Base-by-base conservation (phyloP, 1,284 basidiomycete species). In the Apiotrichum mycotoxinovorans region DNA sequence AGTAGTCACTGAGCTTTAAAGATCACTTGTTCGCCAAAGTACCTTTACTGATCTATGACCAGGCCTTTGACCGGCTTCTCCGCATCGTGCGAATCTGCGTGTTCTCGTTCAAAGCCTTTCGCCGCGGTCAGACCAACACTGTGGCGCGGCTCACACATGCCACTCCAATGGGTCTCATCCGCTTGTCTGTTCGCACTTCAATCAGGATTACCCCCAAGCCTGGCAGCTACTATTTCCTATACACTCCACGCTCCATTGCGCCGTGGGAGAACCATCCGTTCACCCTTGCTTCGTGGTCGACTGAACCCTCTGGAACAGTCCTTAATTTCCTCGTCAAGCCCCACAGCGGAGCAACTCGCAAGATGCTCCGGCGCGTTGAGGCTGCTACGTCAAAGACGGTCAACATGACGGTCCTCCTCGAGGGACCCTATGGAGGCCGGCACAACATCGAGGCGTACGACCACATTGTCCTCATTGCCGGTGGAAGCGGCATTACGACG, bases 231-330 rank as follows among this genome's bases (percentile, higher is more conserved):
- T 68, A 65, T 56, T 70, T 63, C 45, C 51, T 70, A 8, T 66
- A 67, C 47, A 57, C 61, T 4, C 64, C 64, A 0, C 38, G 48
- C 11, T 54, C 54, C 5, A 38, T 63, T 23, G 62, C 57, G 2
- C 61, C 62, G 0, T 68, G 65, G 65, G 66, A 70, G 46, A 68
- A 67, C 35, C 67, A 68, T 54, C 62, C 66, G 14, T 70, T 68
- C 58, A 67, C 65, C 7, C 51, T 70, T 8, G 65, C 66, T 3
- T 51, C 50, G 15, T 48, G 48, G 37, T 9, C 26, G 15, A 27
- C 5, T 11, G n/a, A 9, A 9, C 7, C 11, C 8, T 1, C 9
- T 17, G 34, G 46, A 11, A 50, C 48, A 1, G 20, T 25, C 4
- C 55, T 68, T 14, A 46, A 63, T 34, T 68, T 68, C 43, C 54